Base-by-base conservation (phyloP, 2,329 filamentous ascomycete genomes). In the Ascomycota sp. region DNA sequence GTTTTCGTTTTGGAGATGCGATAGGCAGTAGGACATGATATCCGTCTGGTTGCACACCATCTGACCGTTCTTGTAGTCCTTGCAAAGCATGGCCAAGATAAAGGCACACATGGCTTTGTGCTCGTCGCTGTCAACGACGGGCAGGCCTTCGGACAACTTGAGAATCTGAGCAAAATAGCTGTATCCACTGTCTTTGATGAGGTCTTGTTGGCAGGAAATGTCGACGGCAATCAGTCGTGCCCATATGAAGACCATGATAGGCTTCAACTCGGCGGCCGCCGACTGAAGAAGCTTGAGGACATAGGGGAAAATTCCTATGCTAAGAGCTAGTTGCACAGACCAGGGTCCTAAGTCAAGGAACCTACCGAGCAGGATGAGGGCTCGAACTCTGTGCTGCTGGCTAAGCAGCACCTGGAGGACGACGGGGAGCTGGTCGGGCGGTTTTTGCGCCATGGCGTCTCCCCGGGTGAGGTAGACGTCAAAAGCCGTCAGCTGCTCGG, bases 211-310 rank as follows among this genome's bases (percentile, higher is more conserved):
- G 45, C 89, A 94, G 1, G 80, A 81, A 35, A 89, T 75, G 45
- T 98, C 89, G 5, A 98, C 89, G 7, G 89, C 89, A 38, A 98
- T 69, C 26, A 98, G 82, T 29, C 89, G 71, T 5, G 89, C 85
- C 89, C 89, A 98, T 37, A 98, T 98, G 51, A 95, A 98, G 5
- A 98, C 85, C 89, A 98, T 95, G 35, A 95, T 85, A 0, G 89
- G 86, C 46, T 95, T 95, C 36, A 98, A 57, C 51, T 98, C 89
- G 28, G 82, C 69, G 0, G 89, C 89, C 28, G 91, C 86, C 4
- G 89, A 95, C 50, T 98, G 89, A 12, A 98, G 60, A 19, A 98
- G 62, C 53, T 98, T 98, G 22, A 98, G 59, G n/a, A 98, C 89
- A 46, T 98, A 98, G 1, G 89, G 89, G 51, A 98, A 98, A 37